Conservation (phyloP, 1,284 basidiomycete genomes). For the Stygiomarasmius scandens region DNA sequence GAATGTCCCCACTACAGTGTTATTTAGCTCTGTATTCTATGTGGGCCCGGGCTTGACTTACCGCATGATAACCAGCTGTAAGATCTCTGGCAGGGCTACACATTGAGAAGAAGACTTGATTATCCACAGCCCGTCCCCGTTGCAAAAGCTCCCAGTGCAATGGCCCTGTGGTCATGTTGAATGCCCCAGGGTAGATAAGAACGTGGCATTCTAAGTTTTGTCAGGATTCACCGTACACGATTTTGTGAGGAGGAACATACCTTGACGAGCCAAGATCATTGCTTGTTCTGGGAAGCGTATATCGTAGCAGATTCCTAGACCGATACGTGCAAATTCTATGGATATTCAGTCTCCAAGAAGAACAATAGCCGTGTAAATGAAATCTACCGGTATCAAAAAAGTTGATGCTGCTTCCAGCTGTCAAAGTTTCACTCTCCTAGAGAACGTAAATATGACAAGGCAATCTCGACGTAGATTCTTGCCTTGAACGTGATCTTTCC, state of each 20-base stretch:
- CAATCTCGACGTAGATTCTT: conserved; percentile 15
- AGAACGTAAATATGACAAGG: not conserved
- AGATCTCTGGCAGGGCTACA: conserved; percentile 93
- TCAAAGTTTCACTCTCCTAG: conserved; percentile 93
- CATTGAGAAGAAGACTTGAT: conserved; percentile 94
- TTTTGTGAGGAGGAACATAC: conserved; percentile 38
- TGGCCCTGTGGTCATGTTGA: conserved; percentile 92
- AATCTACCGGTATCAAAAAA: conserved; percentile 84
- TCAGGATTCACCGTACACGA: not conserved
- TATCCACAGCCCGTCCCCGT: conserved; percentile 88
- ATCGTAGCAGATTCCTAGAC: conserved; percentile 91
- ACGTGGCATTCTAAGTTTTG: conserved; percentile 73
- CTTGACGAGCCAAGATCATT: conserved; percentile 88
- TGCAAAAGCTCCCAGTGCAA: conserved; percentile 96
- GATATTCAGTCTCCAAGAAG: not conserved
- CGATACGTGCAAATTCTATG: conserved; percentile 85
- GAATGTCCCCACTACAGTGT: conserved; percentile 82
- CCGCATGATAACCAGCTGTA: conserved; percentile 83
- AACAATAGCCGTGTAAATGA: not conserved
- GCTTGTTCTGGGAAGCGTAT: conserved; percentile 95
- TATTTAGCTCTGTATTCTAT: not conserved
- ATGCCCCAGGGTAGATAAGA: conserved; percentile 90
- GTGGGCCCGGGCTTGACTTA: conserved; percentile 29
- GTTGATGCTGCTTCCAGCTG: conserved; percentile 77
- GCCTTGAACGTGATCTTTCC: conserved; percentile 97